Base-by-base conservation (phyloP, 1,284 basidiomycete species). In the Gymnopus androsaceus region DNA sequence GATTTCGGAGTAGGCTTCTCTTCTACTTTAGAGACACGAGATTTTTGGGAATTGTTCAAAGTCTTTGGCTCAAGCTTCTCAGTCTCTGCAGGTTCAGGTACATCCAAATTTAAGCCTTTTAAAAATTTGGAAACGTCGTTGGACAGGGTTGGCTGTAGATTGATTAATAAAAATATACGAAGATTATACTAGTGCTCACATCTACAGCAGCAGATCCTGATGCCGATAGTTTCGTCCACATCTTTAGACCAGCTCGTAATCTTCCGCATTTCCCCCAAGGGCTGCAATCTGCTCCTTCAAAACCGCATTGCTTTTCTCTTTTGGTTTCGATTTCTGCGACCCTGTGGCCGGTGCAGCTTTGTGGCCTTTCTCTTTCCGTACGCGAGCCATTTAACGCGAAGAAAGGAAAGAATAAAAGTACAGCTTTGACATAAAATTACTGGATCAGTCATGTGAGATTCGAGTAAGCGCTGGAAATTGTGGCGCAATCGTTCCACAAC, bases 121-220 rank as follows among this genome's bases (percentile, higher is more conserved):
- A 88, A 73, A 66, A 88, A 84, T 48, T 79, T 77, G 2, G 81
- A 76, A 15, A 89, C 72, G 60, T 85, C 85, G 33, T 77, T 77
- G 40, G 77, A 72, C 14, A 87, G 72, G 27, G 68, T 64, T 57
- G 79, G 71, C 75, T 80, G 64, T 33, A 56, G 56, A 50, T 27
- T 36, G 27, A 34, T 42, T 41, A 27, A 50, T 47, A 40, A 9
- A 33, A 55, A 14, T 9, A 34, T 37, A 27, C 14, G 19, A 44
- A 51, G 15, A 2, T 17, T 33, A 33, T 11, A 5, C 14, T 49
- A 36, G 14, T 41, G 66, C 66, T 58, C 60, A 70, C 72, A 61
- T 73, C 72, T 21, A 61, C 53, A 14, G 58, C 40, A 27, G 46
- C 21, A 27, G 52, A 55, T 6, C 59, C 64, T 45, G 61, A 57